Evolutionary conservation across 495 filamentous ascomycete species (phyloP), one percentile per base, ranked within the genome.

Genomic region (Xylaria venustula): DNA sequence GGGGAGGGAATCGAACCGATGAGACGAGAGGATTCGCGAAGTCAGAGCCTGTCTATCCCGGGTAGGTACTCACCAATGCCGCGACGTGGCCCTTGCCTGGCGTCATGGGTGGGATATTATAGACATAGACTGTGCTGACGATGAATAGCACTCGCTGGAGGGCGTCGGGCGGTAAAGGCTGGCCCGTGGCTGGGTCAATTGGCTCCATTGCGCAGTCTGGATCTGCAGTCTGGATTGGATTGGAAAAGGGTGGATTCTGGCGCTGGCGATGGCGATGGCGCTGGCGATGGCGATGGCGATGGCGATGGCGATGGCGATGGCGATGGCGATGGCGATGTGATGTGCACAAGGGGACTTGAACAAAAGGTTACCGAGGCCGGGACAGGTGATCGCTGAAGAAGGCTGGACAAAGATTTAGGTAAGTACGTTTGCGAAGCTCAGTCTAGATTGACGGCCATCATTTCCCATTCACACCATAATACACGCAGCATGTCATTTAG

Each of bases 141-240:
- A 91, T 76, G 81, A 88, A 90, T 70, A 93, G 84, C 72, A 92
- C 79, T 61, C 90, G 85, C 67, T 91, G 89, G 73, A 93, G 90
- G 63, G 89, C 86, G 64, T 89, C 87, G 5, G 80, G 59, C 48
- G 84, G 85, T 51, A 88, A 81, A 51, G 81, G 72, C 3, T 57
- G 73, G 58, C 79, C 80, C 23, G 86, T 89, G 47, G 81, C 71
- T 48, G 85, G 85, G 75, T 89, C 86, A 62, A 83, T 73, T 42
- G 68, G 54, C 56, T 74, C 75, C 77, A 80, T 80, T 23, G 12
- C 61, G 58, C 26, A 12, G 5, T 37, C 32, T 48, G 36, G 26
- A 12, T 36, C 14, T 15, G 26, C 41, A 36, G 34, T 6, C 23
- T 28, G 25, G 3, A 51, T 37, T 20, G n/a, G 14, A 51, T 37